phyloP scores from a whole-genome alignment of 1,139 yeast genomes.

The Saccharomycopsis hybrid region DNA sequence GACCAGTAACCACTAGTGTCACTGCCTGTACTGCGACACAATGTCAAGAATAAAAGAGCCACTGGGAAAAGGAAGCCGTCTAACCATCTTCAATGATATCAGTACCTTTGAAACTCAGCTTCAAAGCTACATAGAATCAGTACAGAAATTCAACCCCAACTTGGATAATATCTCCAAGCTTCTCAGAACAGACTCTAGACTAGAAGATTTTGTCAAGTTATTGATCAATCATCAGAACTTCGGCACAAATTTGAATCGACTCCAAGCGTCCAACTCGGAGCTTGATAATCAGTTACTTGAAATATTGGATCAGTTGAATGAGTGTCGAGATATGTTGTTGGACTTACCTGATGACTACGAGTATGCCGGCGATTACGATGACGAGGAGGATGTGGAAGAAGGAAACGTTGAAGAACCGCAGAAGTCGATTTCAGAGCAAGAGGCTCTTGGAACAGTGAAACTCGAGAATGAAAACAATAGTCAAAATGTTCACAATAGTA shows the following conservation, averaged over 20 bases:
- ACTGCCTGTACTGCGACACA: background rate
- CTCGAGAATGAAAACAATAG: too few relatives aligned
- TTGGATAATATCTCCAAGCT: constrained; percentile 31
- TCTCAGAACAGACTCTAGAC: constrained; percentile 32
- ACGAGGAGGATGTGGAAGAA: constrained; percentile 29
- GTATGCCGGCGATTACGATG: constrained; percentile 31
- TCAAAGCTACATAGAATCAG: constrained; percentile 32
- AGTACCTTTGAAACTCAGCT: constrained; percentile 29
- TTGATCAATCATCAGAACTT: constrained; percentile 15
- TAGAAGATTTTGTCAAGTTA: constrained; percentile 13
- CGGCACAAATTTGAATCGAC: constrained; percentile 7
- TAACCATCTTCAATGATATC: constrained; percentile 6
- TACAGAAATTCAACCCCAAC: constrained; percentile 37
- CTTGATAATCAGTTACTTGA: constrained; percentile 14
- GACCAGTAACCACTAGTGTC: too few relatives aligned
- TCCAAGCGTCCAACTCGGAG: constrained; percentile 1
- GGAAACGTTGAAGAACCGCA: constrained; percentile 27
- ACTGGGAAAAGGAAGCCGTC: background rate
- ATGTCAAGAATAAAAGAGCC: background rate
- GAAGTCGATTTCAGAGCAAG: constrained; percentile 14
- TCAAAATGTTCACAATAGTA: too few relatives aligned
- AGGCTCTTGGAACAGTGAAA: too few relatives aligned
- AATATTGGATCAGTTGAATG: constrained; percentile 40
- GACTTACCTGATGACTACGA: constrained; percentile 28
- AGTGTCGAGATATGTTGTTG: constrained; percentile 41